phyloP scores from a whole-genome alignment of 2,329 filamentous ascomycete species.

The Fusarium mangiferae region DNA sequence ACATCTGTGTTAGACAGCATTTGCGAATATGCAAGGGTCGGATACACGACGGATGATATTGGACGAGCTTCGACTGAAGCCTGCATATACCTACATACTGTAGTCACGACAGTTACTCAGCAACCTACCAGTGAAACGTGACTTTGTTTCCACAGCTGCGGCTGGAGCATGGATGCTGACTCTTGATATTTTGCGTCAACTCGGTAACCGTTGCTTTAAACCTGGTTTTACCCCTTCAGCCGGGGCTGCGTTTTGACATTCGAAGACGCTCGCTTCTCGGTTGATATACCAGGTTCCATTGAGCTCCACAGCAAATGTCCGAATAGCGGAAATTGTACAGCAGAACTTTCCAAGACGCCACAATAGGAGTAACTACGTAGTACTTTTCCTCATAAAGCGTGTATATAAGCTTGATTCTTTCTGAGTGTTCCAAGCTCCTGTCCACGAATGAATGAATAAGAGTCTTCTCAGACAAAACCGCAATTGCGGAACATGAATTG shows the following conservation, averaged over 20 bases:
- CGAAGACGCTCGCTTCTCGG: neutral
- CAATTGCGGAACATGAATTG: neutral
- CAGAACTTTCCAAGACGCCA: neutral
- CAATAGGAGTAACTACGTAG: neutral
- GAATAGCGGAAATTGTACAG: slow-evolving; percentile 5
- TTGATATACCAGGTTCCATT: neutral
- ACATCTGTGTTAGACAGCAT: slow-evolving; percentile 18
- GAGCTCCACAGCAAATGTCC: slow-evolving; percentile 8
- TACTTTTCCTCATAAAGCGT: neutral
- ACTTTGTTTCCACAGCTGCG: slow-evolving; percentile 6
- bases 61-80: neutral
- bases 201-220: neutral
- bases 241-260: neutral
- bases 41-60: slow-evolving; percentile 9
- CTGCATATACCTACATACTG: slow-evolving; percentile 1
- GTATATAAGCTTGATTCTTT: neutral
- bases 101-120: slow-evolving; percentile 25
- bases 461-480: neutral
- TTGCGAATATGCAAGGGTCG: slow-evolving; percentile 1
- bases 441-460: neutral
- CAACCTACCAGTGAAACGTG: slow-evolving; percentile 28
- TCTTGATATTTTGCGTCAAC: slow-evolving; percentile 15
- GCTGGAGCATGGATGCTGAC: slow-evolving; percentile 15
- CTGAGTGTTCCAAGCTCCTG: neutral
- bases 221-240: neutral